These are phyloP conservation scores for Cymodocea nodosa DNA, from an alignment of 116 monocot genomes.

Conservation along the genomic window DNA sequence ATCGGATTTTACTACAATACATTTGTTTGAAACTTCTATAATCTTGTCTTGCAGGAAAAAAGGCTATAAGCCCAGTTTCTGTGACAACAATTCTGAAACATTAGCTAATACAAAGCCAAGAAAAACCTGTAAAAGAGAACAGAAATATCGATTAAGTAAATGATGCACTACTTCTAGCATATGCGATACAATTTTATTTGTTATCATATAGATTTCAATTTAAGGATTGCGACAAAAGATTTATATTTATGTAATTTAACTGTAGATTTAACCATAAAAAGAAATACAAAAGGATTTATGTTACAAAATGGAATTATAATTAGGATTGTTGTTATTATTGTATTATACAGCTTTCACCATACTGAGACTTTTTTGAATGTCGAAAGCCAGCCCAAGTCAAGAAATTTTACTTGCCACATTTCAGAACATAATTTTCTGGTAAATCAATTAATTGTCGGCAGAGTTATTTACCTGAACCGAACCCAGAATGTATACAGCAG, in stretches of 20 bases:
- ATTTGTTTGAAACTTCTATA: neutral
- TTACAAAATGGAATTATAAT: no score
- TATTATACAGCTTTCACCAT: no score
- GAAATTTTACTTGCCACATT: neutral
- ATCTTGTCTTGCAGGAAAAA: neutral
- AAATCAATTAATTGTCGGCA: neutral
- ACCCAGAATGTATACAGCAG: slow-evolving; percentile 82
- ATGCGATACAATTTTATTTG: neutral
- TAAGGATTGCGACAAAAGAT: no score
- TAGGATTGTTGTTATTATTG: no score
- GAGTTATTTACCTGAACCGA: slow-evolving; percentile 62
- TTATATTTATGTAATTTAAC: no score
- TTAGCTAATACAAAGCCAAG: slow-evolving; percentile 90
- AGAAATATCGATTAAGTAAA: neutral
- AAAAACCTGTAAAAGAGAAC: slow-evolving; percentile 56
- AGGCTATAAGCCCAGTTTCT: slow-evolving; percentile 42
- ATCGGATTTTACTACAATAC: slow-evolving; percentile 1
- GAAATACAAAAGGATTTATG: no score
- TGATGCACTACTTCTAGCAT: neutral
- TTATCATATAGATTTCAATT: no score
- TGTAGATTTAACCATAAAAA: no score
- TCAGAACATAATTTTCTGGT: neutral
- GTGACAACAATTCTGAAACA: slow-evolving; percentile 48
- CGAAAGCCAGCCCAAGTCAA: neutral
- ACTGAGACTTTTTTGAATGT: no score